Evolutionary conservation across 345 rosid genomes (phyloP).

Genomic region (Eucalyptus curtisii): DNA sequence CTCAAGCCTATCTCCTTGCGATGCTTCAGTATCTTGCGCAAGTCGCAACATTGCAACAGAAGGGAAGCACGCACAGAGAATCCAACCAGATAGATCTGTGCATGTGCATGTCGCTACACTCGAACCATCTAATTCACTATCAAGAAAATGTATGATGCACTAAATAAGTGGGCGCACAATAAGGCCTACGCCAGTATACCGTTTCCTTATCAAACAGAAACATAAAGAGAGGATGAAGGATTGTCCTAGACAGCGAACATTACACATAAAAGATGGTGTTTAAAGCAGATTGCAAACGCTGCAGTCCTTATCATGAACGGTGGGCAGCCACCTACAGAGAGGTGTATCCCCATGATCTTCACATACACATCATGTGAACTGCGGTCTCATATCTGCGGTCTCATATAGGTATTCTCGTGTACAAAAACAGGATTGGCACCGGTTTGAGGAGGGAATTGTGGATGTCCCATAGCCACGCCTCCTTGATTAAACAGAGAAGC

Average conservation of each 20-base stretch:
- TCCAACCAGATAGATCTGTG: background rate
- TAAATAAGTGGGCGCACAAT: background rate
- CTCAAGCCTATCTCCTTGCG: background rate
- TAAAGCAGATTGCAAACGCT: background rate
- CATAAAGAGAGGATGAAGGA: background rate
- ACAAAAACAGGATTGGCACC: conserved; percentile 56
- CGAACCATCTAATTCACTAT: background rate
- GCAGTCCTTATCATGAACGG: background rate
- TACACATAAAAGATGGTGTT: background rate
- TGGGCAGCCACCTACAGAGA: background rate
- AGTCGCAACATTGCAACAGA: background rate
- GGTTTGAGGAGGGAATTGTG: conserved; percentile 43
- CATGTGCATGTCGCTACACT: background rate
- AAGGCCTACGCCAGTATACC: background rate
- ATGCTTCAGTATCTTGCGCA: background rate
- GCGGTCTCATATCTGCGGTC: conserved; percentile 61
- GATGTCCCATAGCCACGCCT: conserved; percentile 70
- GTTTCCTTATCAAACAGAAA: background rate
- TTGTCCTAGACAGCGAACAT: background rate
- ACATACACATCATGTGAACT: conserved; percentile 29
- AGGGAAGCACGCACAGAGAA: background rate
- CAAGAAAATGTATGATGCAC: background rate
- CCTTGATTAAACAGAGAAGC: conserved; percentile 1
- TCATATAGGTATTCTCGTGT: conserved; percentile 62
- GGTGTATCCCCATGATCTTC: background rate